phyloP scores from a whole-genome alignment of 805 yeast genomes.

The Schwanniomyces sp. region DNA sequence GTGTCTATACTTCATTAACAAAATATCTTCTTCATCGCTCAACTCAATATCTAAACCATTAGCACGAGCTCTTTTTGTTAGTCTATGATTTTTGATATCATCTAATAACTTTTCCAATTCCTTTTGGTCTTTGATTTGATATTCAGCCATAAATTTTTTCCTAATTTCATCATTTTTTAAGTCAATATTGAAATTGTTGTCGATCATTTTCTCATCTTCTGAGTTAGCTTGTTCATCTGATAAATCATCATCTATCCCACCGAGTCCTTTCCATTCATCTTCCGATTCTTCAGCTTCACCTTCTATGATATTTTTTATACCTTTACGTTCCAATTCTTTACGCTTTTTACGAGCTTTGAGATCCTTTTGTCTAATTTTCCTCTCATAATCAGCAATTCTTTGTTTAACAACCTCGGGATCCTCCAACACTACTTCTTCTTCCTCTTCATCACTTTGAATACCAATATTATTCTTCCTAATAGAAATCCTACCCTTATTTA shows the following conservation, averaged over 20 bases:
- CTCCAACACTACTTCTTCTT: conserved; percentile 21
- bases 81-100: conserved; percentile 71
- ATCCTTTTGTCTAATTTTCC: conserved; percentile 34
- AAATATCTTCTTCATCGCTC: conserved; percentile 75
- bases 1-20: conserved; percentile 45
- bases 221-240: conserved; percentile 61
- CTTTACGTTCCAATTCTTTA: conserved; percentile 57
- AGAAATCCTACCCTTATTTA: conserved; percentile 21
- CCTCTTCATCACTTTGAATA: conserved; percentile 7
- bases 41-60: conserved; percentile 60
- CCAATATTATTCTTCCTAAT: conserved; percentile 14
- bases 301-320: conserved; percentile 62
- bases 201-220: conserved; percentile 77
- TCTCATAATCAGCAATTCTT: conserved; percentile 39
- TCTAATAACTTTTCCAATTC: conserved; percentile 66
- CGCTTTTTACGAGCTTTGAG: conserved; percentile 31
- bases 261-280: conserved; percentile 83
- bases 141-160: conserved; percentile 56
- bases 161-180: conserved; percentile 60
- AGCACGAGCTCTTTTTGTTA: conserved; percentile 55
- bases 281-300: conserved; percentile 88
- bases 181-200: conserved; percentile 60
- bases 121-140: conserved; percentile 59
- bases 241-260: conserved; percentile 66
- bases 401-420: conserved; percentile 21